These are phyloP conservation scores for Cadophora sp. DNA, from an alignment of 2,329 filamentous ascomycete genomes.

Conservation along the genomic window DNA sequence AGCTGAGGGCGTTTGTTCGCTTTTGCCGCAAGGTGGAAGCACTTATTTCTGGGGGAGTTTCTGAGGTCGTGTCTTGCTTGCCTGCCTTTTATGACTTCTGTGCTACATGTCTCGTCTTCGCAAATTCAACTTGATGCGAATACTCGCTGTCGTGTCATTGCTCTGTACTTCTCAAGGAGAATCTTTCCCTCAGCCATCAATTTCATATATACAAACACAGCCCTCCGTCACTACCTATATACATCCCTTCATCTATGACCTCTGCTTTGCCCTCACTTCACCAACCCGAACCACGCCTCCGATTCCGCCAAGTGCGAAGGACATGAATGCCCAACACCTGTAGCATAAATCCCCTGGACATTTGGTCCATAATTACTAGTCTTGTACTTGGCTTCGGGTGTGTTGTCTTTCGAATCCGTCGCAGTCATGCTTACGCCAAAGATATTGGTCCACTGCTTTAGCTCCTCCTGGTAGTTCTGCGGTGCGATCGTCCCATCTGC, in stretches of 20 bases:
- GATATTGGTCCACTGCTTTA: constrained; percentile 57
- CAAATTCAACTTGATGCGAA: no score
- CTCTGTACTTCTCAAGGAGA: background rate
- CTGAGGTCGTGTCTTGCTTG: no score
- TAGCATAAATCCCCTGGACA: constrained; percentile 34
- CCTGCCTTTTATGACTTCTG: no score
- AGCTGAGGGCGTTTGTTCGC: no score
- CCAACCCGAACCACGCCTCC: constrained; percentile 33
- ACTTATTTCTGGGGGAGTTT: no score
- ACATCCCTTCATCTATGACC: background rate
- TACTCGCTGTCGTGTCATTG: no score
- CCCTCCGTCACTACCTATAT: background rate
- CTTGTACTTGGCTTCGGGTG: constrained; percentile 27
- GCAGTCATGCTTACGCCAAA: constrained; percentile 42
- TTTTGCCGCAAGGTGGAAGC: no score
- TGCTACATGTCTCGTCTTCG: no score
- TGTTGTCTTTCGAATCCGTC: constrained; percentile 26
- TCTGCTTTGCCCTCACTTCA: background rate
- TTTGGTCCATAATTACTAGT: constrained; percentile 33
- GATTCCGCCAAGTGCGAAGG: constrained; percentile 31
- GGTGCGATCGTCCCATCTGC: constrained; percentile 49
- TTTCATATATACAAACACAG: background rate
- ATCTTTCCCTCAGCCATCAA: background rate
- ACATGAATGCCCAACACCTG: constrained; percentile 35
- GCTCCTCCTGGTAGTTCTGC: constrained; percentile 51